A percentile compares a stretch with the other conserved stretches of the same genome.
These are phyloP conservation scores for Chalara sp. DNA, from an alignment of 2,329 filamentous ascomycete genomes.

Conservation along the genomic window DNA sequence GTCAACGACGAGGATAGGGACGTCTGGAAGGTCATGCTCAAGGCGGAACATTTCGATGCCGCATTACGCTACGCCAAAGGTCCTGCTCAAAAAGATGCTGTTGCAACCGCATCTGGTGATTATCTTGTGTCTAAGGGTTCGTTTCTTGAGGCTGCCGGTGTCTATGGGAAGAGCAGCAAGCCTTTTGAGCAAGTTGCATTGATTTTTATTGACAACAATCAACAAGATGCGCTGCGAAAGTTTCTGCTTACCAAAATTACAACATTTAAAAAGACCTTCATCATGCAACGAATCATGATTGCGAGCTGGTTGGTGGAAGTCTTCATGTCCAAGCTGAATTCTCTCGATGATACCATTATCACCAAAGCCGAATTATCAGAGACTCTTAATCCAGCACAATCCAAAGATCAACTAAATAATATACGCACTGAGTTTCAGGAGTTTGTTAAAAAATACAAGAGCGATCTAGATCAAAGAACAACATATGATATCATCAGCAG, in stretches of 20 bases:
- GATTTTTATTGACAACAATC: conserved; percentile 80
- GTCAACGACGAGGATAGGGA: conserved; percentile 86
- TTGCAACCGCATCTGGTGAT: conserved; percentile 88
- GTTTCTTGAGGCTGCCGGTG: conserved; percentile 76
- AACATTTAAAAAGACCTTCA: conserved; percentile 71
- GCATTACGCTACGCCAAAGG: conserved; percentile 82
- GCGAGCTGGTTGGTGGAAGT: conserved; percentile 92
- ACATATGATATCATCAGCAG: conserved; percentile 95
- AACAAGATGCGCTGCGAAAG: conserved; percentile 83
- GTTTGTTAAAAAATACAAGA: conserved; percentile 78
- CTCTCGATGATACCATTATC: conserved; percentile 87
- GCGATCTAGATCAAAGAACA: conserved; percentile 83
- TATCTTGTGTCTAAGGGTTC: conserved; percentile 75
- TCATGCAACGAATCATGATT: conserved; percentile 94
- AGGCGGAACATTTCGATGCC: conserved; percentile 78
- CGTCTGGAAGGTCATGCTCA: conserved; percentile 90
- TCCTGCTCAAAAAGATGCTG: conserved; percentile 75
- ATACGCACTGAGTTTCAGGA: conserved; percentile 79
- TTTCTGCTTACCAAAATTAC: conserved; percentile 82
- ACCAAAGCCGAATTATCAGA: conserved; percentile 79
- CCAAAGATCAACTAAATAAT: conserved; percentile 61
- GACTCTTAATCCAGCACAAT: conserved; percentile 62
- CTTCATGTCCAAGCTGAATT: conserved; percentile 95
- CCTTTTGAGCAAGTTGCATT: conserved; percentile 94
- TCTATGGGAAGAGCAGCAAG: conserved; percentile 95